phyloP scores from a whole-genome alignment of 2,329 filamentous ascomycete species.

The Sporothrix euskadiensis region DNA sequence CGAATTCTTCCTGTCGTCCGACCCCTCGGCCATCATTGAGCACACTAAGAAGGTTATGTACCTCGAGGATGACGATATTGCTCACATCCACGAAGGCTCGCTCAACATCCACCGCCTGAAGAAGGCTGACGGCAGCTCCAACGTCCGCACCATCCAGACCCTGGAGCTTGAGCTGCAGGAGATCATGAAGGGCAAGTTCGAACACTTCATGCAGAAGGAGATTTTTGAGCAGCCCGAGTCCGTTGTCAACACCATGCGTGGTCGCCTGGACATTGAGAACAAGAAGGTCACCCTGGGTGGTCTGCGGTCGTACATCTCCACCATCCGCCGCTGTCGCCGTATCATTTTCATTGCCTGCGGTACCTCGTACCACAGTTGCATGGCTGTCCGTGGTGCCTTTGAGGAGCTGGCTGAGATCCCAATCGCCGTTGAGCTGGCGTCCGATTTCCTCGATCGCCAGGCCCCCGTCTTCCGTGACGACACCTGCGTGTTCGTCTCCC shows the following conservation, averaged over 20 bases:
- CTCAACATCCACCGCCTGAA: conserved; percentile 98
- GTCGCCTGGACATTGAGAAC: conserved; percentile 89
- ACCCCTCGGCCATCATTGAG: conserved; percentile 97
- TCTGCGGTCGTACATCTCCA: conserved; percentile 91
- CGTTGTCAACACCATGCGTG: conserved; percentile 99
- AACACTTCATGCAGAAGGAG: conserved; percentile 99
- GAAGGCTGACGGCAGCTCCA: conserved; percentile 95
- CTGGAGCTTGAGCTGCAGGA: conserved; percentile 98
- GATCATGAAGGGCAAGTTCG: conserved; percentile 99
- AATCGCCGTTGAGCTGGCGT: conserved; percentile 93
- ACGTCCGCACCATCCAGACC: conserved; percentile 97
- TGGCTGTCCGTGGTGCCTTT: conserved; percentile 97
- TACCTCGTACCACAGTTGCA: conserved; percentile 98
- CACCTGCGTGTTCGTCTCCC: conserved; percentile 97
- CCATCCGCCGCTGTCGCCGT: conserved; percentile 92
- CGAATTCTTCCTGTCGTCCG: conserved; percentile 98
- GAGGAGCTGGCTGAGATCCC: conserved; percentile 98
- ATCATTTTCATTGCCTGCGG: conserved; percentile 99
- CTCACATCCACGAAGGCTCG: conserved; percentile 97
- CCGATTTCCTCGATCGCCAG: conserved; percentile 95
- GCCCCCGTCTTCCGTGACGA: conserved; percentile 99
- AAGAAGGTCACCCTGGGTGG: conserved; percentile 95
- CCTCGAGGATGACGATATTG: conserved; percentile 98
- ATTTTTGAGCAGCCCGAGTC: conserved; percentile 99
- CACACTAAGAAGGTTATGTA: conserved; percentile 99